Conservation (phyloP, 2,329 filamentous ascomycete species). For the Triangularia verruculosa region DNA sequence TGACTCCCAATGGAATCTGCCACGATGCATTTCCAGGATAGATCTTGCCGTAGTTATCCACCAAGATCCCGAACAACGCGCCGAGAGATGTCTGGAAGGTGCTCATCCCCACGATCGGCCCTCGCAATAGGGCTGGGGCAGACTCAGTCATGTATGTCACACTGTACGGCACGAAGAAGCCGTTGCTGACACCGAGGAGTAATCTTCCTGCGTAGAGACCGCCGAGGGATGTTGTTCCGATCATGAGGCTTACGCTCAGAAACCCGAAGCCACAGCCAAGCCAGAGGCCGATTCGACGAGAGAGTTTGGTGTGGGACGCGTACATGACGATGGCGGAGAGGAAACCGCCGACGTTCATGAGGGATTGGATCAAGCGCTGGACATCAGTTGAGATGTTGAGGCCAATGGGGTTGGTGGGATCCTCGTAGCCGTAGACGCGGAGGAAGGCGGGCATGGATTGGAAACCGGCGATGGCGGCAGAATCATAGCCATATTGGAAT, state of each 20-base stretch:
- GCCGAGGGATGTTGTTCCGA: constrained; percentile 45
- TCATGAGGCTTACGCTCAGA: constrained; percentile 51
- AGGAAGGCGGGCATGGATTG: constrained; percentile 41
- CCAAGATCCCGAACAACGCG: constrained; percentile 22
- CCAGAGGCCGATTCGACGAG: constrained; percentile 44
- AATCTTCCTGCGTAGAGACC: constrained; percentile 50
- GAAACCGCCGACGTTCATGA: constrained; percentile 38
- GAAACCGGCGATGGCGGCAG: constrained; percentile 40
- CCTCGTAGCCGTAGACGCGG: constrained; percentile 26
- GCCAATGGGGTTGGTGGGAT: constrained; percentile 30
- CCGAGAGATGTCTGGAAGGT: constrained; percentile 26
- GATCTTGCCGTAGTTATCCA: constrained; percentile 23
- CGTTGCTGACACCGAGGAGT: constrained; percentile 52
- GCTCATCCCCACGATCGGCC: constrained; percentile 26
- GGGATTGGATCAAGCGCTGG: constrained; percentile 37
- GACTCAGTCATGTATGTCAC: constrained; percentile 28
- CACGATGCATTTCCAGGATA: constrained; percentile 12
- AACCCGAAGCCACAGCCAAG: constrained; percentile 44
- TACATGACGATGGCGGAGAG: constrained; percentile 34
- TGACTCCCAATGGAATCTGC: constrained; percentile 22
- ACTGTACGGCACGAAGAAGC: constrained; percentile 48
- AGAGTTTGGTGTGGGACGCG: constrained; percentile 34
- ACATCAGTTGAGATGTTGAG: constrained; percentile 31
- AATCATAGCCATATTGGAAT: constrained; percentile 43
- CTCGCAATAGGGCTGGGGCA: constrained; percentile 23